These are phyloP conservation scores for Lasiodiplodia theobromae DNA, from an alignment of 2,329 filamentous ascomycete species.

Conservation along the genomic window DNA sequence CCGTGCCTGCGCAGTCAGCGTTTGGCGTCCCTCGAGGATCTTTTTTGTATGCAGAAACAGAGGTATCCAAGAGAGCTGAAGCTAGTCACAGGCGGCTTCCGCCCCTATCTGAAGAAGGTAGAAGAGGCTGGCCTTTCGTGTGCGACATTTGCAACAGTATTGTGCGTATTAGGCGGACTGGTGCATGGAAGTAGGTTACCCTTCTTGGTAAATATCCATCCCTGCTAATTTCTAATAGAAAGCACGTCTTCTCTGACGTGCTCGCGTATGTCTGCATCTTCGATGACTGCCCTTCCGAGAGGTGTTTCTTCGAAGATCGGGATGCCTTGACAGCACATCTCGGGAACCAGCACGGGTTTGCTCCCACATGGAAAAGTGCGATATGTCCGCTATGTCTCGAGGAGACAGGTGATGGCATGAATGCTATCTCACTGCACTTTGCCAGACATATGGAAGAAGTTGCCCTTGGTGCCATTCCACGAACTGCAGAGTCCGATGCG, in stretches of 20 bases:
- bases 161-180: conserved; percentile 33
- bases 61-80: conserved; percentile 33
- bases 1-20: background rate
- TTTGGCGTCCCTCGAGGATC: background rate
- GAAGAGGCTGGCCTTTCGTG: conserved; percentile 34
- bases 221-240: conserved; percentile 29
- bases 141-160: conserved; percentile 35
- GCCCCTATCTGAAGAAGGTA: conserved; percentile 34
- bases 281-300: conserved; percentile 32
- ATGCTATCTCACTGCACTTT: conserved; percentile 34
- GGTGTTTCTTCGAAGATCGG: conserved; percentile 31
- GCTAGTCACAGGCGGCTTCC: conserved; percentile 34
- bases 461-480: conserved; percentile 34
- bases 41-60: conserved; percentile 33
- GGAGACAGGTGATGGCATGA: conserved; percentile 32
- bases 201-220: background rate
- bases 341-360: conserved; percentile 34
- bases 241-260: conserved; percentile 37
- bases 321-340: conserved; percentile 35
- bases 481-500: conserved; percentile 30
- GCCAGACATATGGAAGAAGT: conserved; percentile 39
- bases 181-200: conserved; percentile 35
- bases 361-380: conserved; percentile 33
- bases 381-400: conserved; percentile 36
- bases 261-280: conserved; percentile 37